Conservation (phyloP, 23 red algal species). For the Gracilariopsis chorda region DNA sequence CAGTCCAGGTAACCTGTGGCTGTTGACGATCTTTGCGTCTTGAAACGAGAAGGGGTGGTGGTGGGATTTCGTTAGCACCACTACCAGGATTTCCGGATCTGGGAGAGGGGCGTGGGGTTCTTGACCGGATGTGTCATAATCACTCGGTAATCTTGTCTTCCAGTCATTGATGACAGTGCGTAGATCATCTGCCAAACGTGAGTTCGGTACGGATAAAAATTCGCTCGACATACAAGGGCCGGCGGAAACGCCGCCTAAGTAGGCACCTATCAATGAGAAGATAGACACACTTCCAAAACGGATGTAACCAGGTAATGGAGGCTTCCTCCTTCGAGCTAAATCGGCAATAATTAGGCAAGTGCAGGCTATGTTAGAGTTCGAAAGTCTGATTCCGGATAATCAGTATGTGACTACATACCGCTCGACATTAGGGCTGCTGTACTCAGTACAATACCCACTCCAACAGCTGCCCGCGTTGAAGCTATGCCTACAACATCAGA, state of each 20-base stretch:
- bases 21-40: background rate
- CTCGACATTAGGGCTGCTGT: background rate
- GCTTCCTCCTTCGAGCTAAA: conserved; percentile 30
- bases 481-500: conserved; percentile 31
- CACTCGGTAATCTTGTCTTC: conserved; percentile 41
- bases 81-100: conserved; percentile 15
- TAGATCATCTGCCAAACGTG: conserved; percentile 51
- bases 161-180: conserved; percentile 44
- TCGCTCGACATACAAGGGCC: conserved; percentile 33
- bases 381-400: too few relatives aligned
- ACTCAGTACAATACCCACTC: conserved; percentile 37
- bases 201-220: conserved; percentile 39
- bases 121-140: background rate
- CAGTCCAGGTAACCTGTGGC: background rate
- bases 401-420: too few relatives aligned
- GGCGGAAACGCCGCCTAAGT: conserved; percentile 35
- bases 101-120: conserved; percentile 16
- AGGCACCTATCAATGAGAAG: conserved; percentile 51
- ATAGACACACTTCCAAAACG: conserved; percentile 9
- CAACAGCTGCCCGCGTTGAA: conserved; percentile 29
- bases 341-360: too few relatives aligned
- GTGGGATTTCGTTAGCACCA: background rate
- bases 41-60: background rate
- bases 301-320: conserved; percentile 22
- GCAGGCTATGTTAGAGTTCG: too few relatives aligned